Base-by-base conservation (phyloP, 1,284 basidiomycete genomes). In the Xanthoconium separans region DNA sequence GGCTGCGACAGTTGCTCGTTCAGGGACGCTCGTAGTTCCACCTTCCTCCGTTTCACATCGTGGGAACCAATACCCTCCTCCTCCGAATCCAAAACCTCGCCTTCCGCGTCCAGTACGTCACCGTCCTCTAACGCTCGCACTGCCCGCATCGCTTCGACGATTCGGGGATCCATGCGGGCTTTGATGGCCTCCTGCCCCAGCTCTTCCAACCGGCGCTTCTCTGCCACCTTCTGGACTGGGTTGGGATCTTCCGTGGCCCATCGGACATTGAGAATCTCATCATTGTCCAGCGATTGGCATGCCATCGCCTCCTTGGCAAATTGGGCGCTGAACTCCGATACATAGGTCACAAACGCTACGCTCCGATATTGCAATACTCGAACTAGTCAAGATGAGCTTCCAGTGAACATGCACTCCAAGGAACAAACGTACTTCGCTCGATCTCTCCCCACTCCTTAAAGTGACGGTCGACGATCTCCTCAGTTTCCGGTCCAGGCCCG, bases 251-350 rank as follows among this genome's bases (percentile, higher is more conserved):
- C 95, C 0, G 95, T 97, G 42, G 95, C 95, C 95, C 95, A 98
- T 51, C 95, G 87, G 43, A 98, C 93, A 72, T 99, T 99, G 59
- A 99, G 82, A 61, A 98, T 94, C 72, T 99, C 97, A 71, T 98
- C 93, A 65, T 95, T 93, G 72, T 99, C 96, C 61, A 99, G 79
- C 24, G 93, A 96, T 73, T 99, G 97, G 72, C 95, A 95, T 42
- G 95, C 93, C 97, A 99, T 99, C 1, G 97, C 86, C 73, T 99
- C 97, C 70, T 98, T 98, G 16, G 96, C 97, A 69, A 99, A 99
- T 67, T 97, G 93, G 1, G 94, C 97, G 61, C 85, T 77, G 52
- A 89, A 66, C 69, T 99, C 96, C 41, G 83, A 82, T 50, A 87
- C 83, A 74, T 96, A 99, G 2, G 95, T 98, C 46, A 99, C 95